phyloP scores from a whole-genome alignment of 1,284 basidiomycete species.

The Phenoliferia sp. region DNA sequence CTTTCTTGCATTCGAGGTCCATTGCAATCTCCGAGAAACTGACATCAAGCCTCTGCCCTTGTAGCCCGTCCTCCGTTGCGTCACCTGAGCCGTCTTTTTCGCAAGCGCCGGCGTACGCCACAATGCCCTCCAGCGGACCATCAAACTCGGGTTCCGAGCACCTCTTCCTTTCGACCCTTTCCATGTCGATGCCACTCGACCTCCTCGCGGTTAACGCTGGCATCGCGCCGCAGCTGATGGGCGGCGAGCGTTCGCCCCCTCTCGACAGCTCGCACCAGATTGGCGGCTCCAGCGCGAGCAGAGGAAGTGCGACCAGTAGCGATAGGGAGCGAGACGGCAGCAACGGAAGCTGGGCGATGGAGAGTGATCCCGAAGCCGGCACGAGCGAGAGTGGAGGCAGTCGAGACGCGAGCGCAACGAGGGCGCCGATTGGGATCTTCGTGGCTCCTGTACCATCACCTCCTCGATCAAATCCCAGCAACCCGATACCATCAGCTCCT shows the following conservation, averaged over 20 bases:
- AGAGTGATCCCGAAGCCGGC: not conserved
- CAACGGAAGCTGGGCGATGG: not conserved
- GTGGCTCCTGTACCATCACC: not conserved
- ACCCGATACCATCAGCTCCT: not conserved
- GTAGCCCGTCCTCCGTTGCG: not conserved
- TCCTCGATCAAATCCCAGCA: not conserved
- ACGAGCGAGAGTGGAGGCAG: not conserved
- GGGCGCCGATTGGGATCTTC: too few relatives aligned
- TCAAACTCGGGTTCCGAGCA: not conserved
- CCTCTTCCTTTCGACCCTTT: slow-evolving; percentile 5
- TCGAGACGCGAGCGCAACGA: not conserved
- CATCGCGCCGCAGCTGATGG: slow-evolving; percentile 22
- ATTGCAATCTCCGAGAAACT: not conserved
- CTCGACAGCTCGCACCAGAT: not conserved
- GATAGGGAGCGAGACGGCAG: not conserved
- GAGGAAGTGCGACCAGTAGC: not conserved
- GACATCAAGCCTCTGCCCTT: not conserved
- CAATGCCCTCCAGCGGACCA: not conserved
- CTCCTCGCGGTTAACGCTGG: slow-evolving; percentile 17
- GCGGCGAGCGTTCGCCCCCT: slow-evolving; percentile 8
- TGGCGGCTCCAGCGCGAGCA: not conserved
- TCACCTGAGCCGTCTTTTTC: not conserved
- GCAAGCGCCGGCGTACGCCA: not conserved
- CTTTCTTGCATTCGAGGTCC: not conserved
- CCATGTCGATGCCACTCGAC: slow-evolving; percentile 17